Percentiles rank a stretch among this genome's conserved stretches.
phyloP scores from a whole-genome alignment of 768 basidiomycete genomes.

The Boletus insuetus region DNA sequence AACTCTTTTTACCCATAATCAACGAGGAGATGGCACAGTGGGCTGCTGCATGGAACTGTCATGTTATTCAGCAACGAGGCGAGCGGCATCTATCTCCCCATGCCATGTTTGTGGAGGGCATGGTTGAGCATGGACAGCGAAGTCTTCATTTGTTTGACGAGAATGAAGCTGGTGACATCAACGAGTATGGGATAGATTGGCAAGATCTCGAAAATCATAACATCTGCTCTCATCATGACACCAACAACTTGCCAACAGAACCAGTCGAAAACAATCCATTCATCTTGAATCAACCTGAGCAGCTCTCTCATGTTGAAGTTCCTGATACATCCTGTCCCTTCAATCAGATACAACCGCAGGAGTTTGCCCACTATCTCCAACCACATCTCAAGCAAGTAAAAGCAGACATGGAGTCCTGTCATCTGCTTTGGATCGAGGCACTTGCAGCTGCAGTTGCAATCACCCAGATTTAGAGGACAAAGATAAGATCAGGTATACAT shows the following conservation, averaged over 20 bases:
- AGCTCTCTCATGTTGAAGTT: not conserved
- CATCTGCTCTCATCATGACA: not conserved
- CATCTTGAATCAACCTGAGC: not conserved
- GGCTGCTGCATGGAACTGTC: not conserved
- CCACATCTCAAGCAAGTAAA: too few species aligned
- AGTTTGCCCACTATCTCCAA: too few species aligned
- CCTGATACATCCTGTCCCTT: not conserved
- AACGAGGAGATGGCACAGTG: not conserved
- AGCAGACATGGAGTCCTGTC: too few species aligned
- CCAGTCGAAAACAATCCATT: not conserved
- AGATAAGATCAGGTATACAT: too few species aligned
- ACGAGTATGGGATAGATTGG: not conserved
- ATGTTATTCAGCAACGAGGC: not conserved
- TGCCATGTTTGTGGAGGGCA: not conserved
- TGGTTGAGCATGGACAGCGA: not conserved
- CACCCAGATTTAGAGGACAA: too few species aligned
- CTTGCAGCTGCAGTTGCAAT: too few species aligned
- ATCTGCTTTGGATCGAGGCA: too few species aligned
- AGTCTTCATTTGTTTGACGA: not conserved
- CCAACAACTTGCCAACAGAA: not conserved
- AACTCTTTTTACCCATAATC: not conserved
- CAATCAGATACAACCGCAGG: too few species aligned
- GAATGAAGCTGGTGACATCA: not conserved
- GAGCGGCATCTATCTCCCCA: not conserved
- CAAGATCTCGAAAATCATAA: not conserved